Conservation (phyloP, 495 filamentous ascomycete species). For the Podospora didyma region DNA sequence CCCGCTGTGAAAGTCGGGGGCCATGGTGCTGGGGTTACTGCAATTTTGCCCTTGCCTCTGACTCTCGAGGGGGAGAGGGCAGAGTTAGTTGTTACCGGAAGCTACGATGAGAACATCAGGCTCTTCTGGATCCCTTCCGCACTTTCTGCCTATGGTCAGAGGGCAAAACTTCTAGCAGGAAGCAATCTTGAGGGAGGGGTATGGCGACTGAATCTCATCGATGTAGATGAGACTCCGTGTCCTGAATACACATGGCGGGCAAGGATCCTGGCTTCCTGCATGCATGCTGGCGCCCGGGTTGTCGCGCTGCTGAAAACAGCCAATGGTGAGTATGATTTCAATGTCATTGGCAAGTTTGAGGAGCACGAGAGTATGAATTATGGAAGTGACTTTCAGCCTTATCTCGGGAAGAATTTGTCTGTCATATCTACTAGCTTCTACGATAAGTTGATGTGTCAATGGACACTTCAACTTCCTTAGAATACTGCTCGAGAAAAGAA, state of each 20-base stretch:
- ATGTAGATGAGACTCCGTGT: slow-evolving; percentile 8
- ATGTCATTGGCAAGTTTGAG: slow-evolving; percentile 69
- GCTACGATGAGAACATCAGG: slow-evolving; percentile 84
- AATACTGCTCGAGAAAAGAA: too few relatives aligned
- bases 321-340: slow-evolving; percentile 53
- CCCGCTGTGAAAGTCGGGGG: slow-evolving; percentile 38
- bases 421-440: slow-evolving; percentile 88
- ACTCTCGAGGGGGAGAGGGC: slow-evolving; percentile 25
- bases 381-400: slow-evolving; percentile 68
- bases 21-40: slow-evolving; percentile 83
- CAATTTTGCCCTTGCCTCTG: slow-evolving; percentile 66
- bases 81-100: slow-evolving; percentile 72
- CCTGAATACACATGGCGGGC: slow-evolving; percentile 30
- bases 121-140: slow-evolving; percentile 52
- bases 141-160: slow-evolving; percentile 13
- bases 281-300: slow-evolving; percentile 80
- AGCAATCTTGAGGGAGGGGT: slow-evolving; percentile 77
- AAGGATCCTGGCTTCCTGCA: slow-evolving; percentile 79
- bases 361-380: slow-evolving; percentile 97
- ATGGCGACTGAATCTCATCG: slow-evolving; percentile 73
- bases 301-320: slow-evolving; percentile 37
- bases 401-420: slow-evolving; percentile 27
- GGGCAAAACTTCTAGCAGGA: slow-evolving; percentile 54
- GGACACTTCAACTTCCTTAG: slow-evolving; percentile 44
- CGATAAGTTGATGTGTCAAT: slow-evolving; percentile 76